Evolutionary conservation across 495 filamentous ascomycete genomes (phyloP).

Genomic region (Penicillium roqueforti): DNA sequence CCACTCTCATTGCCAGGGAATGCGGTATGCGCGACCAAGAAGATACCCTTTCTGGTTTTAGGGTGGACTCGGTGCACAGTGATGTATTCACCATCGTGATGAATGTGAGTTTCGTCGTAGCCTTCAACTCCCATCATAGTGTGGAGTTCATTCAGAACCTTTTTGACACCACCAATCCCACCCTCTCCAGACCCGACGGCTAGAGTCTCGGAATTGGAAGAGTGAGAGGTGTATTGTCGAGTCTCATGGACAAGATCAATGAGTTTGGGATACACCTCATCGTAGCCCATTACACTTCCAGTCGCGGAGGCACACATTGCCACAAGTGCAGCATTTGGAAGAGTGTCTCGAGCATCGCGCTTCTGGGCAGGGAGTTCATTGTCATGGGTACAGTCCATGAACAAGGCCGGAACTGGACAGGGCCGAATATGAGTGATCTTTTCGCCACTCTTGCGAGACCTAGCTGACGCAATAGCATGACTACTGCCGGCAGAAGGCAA

Average conservation of each 20-base stretch:
- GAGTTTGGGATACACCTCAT: slow-evolving; percentile 90
- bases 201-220: slow-evolving; percentile 54
- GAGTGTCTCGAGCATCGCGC: slow-evolving; percentile 86
- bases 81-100: slow-evolving; percentile 93
- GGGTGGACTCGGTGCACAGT: slow-evolving; percentile 95
- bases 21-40: slow-evolving; percentile 91
- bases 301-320: slow-evolving; percentile 91
- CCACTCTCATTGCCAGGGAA: slow-evolving; percentile 83
- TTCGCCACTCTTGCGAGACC: slow-evolving; percentile 46
- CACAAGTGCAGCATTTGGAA: slow-evolving; percentile 93
- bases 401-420: slow-evolving; percentile 83
- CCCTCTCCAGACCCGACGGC: slow-evolving; percentile 59
- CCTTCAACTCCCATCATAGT: slow-evolving; percentile 88
- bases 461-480: slow-evolving; percentile 37
- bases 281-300: slow-evolving; percentile 98
- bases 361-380: slow-evolving; percentile 97
- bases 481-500: slow-evolving; percentile 40
- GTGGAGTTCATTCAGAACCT: slow-evolving; percentile 87
- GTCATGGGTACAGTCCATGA: slow-evolving; percentile 99
- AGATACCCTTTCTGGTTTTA: slow-evolving; percentile 82
- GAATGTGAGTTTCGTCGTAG: slow-evolving; percentile 92
- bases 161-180: slow-evolving; percentile 86
- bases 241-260: slow-evolving; percentile 88
- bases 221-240: slow-evolving; percentile 70
- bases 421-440: slow-evolving; percentile 69